Evolutionary conservation across 2,329 filamentous ascomycete species (phyloP).

Genomic region (Penicillium thymicola): DNA sequence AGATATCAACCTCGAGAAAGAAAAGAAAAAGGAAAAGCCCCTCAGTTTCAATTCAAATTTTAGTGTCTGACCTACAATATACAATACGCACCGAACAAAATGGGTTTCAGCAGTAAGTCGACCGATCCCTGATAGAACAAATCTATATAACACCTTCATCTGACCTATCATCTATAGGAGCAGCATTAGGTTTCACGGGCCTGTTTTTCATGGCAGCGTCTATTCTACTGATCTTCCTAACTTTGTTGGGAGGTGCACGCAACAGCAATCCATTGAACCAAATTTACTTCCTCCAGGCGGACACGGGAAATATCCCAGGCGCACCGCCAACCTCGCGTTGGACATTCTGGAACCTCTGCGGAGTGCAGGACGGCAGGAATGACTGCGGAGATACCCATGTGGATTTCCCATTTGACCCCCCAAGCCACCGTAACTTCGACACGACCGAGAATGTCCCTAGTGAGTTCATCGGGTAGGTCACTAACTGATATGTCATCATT

Average conservation of each 20-base stretch:
- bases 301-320: conserved; percentile 68
- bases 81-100: conserved; percentile 10
- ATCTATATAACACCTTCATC: conserved; percentile 8
- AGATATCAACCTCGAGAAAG: neutral
- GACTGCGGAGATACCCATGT: conserved; percentile 65
- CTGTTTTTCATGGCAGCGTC: conserved; percentile 61
- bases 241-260: conserved; percentile 59
- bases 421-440: conserved; percentile 55
- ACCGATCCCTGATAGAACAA: neutral
- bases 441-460: conserved; percentile 53
- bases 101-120: conserved; percentile 35
- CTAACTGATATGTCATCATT: neutral
- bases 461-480: conserved; percentile 52
- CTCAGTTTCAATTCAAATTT: neutral
- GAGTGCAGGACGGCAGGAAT: conserved; percentile 52
- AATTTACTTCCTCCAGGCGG: conserved; percentile 82
- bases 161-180: conserved; percentile 42
- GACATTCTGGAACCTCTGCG: conserved; percentile 87
- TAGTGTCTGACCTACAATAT: neutral
- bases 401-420: conserved; percentile 63
- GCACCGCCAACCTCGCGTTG: conserved; percentile 70
- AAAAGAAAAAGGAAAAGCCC: neutral
- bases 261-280: conserved; percentile 60
- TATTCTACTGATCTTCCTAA: conserved; percentile 63
- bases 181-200: conserved; percentile 54